Conservation (phyloP, 2,329 filamentous ascomycete genomes). For the Pseudogymnoascus verrucosus region DNA sequence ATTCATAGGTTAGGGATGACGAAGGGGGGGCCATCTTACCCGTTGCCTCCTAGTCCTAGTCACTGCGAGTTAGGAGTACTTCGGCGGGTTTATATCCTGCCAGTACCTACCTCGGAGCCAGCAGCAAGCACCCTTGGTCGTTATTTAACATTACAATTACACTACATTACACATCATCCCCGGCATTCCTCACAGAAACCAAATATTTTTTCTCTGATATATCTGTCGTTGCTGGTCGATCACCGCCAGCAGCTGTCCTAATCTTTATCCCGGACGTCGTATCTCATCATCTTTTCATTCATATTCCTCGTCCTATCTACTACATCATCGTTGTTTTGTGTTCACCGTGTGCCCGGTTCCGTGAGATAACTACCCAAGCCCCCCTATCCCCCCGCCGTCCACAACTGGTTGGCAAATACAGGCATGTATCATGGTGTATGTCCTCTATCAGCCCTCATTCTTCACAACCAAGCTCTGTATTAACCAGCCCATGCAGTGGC, state of each 20-base stretch:
- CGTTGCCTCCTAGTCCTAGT: neutral
- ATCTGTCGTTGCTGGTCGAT: neutral
- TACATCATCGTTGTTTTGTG: neutral
- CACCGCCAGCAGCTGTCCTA: neutral
- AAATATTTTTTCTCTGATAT: neutral
- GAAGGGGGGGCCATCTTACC: neutral
- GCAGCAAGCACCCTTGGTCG: neutral
- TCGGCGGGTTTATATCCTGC: neutral
- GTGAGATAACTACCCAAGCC: neutral
- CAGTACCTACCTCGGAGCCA: neutral
- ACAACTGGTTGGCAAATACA: neutral
- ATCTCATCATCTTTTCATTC: neutral
- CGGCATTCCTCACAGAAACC: neutral
- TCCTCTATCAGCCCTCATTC: neutral
- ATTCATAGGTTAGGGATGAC: neutral
- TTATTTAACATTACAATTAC: constrained; percentile 2
- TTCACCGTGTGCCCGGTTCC: neutral
- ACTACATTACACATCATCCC: neutral
- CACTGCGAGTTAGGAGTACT: neutral
- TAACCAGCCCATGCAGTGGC: constrained; percentile 43
- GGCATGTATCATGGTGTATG: constrained; percentile 11
- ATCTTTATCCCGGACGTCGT: neutral
- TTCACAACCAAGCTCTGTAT: neutral
- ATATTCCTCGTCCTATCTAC: neutral
- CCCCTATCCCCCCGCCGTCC: neutral